Percentiles rank a stretch among this genome's conserved stretches.
Evolutionary conservation across 2,329 filamentous ascomycete species (phyloP).

Genomic region (Colletotrichum horii): DNA sequence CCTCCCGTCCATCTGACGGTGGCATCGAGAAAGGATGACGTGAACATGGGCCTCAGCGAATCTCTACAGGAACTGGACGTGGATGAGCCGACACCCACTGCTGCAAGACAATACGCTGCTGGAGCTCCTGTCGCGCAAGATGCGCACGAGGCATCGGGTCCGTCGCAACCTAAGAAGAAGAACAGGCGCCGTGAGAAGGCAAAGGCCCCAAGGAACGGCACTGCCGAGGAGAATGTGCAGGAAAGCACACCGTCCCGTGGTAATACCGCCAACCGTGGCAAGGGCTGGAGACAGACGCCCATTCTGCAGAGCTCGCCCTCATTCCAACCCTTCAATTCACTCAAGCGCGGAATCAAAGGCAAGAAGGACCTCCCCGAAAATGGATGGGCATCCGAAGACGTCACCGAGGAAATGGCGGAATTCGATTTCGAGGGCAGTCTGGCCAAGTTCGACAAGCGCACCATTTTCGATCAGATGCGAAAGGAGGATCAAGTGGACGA

Average conservation of each 20-base stretch:
- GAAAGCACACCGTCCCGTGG: slow-evolving; percentile 20
- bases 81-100: slow-evolving; percentile 22
- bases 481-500: slow-evolving; percentile 90
- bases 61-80: slow-evolving; percentile 28
- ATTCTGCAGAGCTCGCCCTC: slow-evolving; percentile 65
- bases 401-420: slow-evolving; percentile 91
- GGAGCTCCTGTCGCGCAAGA: neutral
- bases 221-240: slow-evolving; percentile 15
- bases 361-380: slow-evolving; percentile 60
- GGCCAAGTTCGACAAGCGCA: slow-evolving; percentile 93
- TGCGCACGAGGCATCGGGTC: slow-evolving; percentile 20
- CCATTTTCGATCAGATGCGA: slow-evolving; percentile 89
- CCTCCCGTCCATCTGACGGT: slow-evolving; percentile 12
- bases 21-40: neutral
- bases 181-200: slow-evolving; percentile 32
- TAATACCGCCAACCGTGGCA: slow-evolving; percentile 40
- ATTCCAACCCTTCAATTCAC: slow-evolving; percentile 66
- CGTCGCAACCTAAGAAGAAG: slow-evolving; percentile 27
- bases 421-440: slow-evolving; percentile 92
- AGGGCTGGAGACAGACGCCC: slow-evolving; percentile 65
- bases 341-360: slow-evolving; percentile 60
- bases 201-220: slow-evolving; percentile 32
- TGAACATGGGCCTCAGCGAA: slow-evolving; percentile 17
- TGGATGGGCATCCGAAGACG: slow-evolving; percentile 95
- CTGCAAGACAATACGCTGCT: slow-evolving; percentile 20